Conservation (phyloP, 805 yeast species). For the Wickerhamomyces alni region DNA sequence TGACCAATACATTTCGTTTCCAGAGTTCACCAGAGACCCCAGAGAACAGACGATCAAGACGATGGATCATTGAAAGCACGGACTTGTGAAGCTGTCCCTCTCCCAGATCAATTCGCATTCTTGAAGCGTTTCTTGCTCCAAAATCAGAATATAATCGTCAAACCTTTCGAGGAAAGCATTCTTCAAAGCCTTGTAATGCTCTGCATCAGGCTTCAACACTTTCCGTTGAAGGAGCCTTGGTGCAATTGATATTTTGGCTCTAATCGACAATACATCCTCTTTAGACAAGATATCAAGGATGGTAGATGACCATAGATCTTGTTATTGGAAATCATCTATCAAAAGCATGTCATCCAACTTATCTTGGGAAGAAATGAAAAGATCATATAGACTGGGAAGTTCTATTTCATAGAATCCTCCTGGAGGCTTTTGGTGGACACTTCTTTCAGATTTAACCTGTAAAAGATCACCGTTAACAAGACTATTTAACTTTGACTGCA, state of each 20-base stretch:
- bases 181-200: background rate
- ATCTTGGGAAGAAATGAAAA: no score
- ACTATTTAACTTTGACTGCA: background rate
- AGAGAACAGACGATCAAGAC: background rate
- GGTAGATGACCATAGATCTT: no score
- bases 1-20: background rate
- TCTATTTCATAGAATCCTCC: no score
- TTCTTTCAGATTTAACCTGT: no score
- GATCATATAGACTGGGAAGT: no score
- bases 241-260: background rate
- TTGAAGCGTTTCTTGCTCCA: conserved; percentile 1
- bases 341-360: no score
- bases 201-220: background rate
- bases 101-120: background rate
- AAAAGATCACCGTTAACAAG: no score
- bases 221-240: background rate
- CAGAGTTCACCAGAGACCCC: background rate
- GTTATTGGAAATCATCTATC: no score
- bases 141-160: background rate
- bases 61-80: background rate
- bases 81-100: background rate
- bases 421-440: no score
- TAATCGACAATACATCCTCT: no score
- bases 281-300: no score
- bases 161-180: background rate